A percentile compares a stretch with the other conserved stretches of the same genome.
Conservation (phyloP, 805 yeast species). For the Grigorovia yakushimaensis region DNA sequence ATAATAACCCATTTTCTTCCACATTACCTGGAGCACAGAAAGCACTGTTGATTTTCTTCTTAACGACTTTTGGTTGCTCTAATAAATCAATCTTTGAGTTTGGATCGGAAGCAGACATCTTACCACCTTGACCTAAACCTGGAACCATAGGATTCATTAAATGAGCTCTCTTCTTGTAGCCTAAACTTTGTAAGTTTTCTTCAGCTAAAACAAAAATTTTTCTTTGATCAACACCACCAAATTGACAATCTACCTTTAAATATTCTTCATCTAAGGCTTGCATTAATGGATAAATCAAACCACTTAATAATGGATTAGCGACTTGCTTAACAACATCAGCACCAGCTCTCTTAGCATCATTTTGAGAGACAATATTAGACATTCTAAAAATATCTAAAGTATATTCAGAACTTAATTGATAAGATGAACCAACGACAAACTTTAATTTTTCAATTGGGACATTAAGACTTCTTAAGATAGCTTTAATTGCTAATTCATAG, state of each 20-base stretch:
- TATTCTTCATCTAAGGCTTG: constrained; percentile 95
- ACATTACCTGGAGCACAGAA: constrained; percentile 92
- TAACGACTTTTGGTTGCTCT: constrained; percentile 80
- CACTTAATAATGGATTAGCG: constrained; percentile 83
- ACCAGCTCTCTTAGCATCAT: constrained; percentile 97
- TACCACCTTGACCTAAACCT: constrained; percentile 92
- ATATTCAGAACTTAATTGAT: constrained; percentile 69
- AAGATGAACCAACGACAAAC: constrained; percentile 83
- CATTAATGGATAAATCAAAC: constrained; percentile 95
- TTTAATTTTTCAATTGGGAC: constrained; percentile 85
- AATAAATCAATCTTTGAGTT: constrained; percentile 90
- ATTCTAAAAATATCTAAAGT: constrained; percentile 84
- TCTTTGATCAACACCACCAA: constrained; percentile 98
- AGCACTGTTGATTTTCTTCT: constrained; percentile 86
- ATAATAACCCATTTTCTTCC: constrained; percentile 81
- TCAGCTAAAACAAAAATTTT: constrained; percentile 95
- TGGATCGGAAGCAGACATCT: constrained; percentile 98
- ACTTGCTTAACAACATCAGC: constrained; percentile 99
- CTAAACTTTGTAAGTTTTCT: constrained; percentile 76
- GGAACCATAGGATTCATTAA: constrained; percentile 99
- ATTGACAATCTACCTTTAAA: constrained; percentile 83
- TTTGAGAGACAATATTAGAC: constrained; percentile 78
- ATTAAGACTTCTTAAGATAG: constrained; percentile 74
- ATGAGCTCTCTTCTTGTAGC: constrained; percentile 96
- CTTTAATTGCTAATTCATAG: constrained; percentile 75